phyloP scores from a whole-genome alignment of 805 yeast species.

The Hanseniaspora valbyensis region DNA sequence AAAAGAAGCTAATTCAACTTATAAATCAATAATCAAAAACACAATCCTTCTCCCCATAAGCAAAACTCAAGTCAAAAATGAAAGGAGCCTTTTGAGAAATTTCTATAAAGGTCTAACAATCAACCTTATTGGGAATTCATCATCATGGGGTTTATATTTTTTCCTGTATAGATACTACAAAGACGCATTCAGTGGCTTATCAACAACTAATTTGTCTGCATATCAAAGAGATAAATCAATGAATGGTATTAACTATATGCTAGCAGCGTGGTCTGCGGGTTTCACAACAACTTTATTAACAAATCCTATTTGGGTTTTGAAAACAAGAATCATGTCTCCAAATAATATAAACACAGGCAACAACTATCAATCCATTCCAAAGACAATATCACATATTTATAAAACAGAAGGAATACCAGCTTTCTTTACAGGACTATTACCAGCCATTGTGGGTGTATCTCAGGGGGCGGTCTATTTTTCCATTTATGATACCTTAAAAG shows the following conservation, averaged over 20 bases:
- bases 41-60: slow-evolving; percentile 17
- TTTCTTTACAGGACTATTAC: slow-evolving; percentile 64
- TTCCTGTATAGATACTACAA: slow-evolving; percentile 44
- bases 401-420: slow-evolving; percentile 47
- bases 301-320: slow-evolving; percentile 91
- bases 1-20: slow-evolving; percentile 26
- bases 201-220: slow-evolving; percentile 11
- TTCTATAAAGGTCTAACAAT: slow-evolving; percentile 70
- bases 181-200: background rate
- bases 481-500: slow-evolving; percentile 68
- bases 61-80: background rate
- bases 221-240: slow-evolving; percentile 28
- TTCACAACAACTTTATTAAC: slow-evolving; percentile 62
- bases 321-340: slow-evolving; percentile 70
- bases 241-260: slow-evolving; percentile 37
- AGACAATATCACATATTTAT: slow-evolving; percentile 37
- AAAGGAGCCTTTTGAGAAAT: slow-evolving; percentile 22
- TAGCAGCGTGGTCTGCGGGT: slow-evolving; percentile 62
- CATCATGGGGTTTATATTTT: slow-evolving; percentile 86
- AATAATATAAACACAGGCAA: slow-evolving; percentile 19
- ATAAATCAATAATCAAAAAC: slow-evolving; percentile 24
- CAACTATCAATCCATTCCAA: slow-evolving; percentile 30
- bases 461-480: slow-evolving; percentile 87
- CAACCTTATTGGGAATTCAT: slow-evolving; percentile 69
- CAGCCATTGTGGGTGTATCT: slow-evolving; percentile 68